Evolutionary conservation across 1,139 yeast genomes (phyloP).

Genomic region (Candida sp.): DNA sequence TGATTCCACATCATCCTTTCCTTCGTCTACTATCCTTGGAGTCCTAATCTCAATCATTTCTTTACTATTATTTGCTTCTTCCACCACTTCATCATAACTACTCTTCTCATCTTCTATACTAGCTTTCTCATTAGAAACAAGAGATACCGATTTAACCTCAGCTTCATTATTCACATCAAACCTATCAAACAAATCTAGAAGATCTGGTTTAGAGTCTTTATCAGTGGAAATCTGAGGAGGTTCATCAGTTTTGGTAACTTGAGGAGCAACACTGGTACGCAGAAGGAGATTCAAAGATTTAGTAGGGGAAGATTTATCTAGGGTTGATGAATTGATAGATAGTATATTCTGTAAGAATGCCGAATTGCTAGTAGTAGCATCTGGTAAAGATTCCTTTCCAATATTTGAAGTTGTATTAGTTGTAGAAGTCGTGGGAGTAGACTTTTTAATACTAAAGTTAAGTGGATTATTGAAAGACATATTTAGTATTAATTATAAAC

Average conservation of each 20-base stretch:
- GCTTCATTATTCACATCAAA: slow-evolving; percentile 24
- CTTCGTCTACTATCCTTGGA: slow-evolving; percentile 4
- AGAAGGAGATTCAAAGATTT: slow-evolving; percentile 9
- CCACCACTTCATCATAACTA: slow-evolving; percentile 5
- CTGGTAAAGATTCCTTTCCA: too few species aligned
- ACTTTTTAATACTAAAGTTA: slow-evolving; percentile 36
- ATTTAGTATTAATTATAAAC: not conserved
- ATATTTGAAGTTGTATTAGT: slow-evolving; percentile 26
- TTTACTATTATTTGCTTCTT: slow-evolving; percentile 9
- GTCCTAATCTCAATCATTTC: slow-evolving; percentile 4
- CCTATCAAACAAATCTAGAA: slow-evolving; percentile 39
- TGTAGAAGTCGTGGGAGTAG: slow-evolving; percentile 45
- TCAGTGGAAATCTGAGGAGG: not conserved
- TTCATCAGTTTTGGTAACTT: slow-evolving; percentile 19
- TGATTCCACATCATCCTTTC: too few species aligned
- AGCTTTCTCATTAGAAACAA: slow-evolving; percentile 5
- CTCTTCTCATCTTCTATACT: slow-evolving; percentile 5
- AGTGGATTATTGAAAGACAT: slow-evolving; percentile 34
- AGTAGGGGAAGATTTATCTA: slow-evolving; percentile 8
- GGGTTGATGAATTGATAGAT: slow-evolving; percentile 11
- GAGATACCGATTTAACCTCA: not conserved
- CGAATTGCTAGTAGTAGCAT: slow-evolving; percentile 9
- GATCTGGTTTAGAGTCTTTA: slow-evolving; percentile 18
- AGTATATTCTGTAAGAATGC: slow-evolving; percentile 18
- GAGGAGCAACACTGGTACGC: slow-evolving; percentile 20